Percentiles rank a stretch among this genome's conserved stretches.
These are phyloP conservation scores for Panellus pusillus DNA, from an alignment of 768 basidiomycete genomes.

Conservation along the genomic window DNA sequence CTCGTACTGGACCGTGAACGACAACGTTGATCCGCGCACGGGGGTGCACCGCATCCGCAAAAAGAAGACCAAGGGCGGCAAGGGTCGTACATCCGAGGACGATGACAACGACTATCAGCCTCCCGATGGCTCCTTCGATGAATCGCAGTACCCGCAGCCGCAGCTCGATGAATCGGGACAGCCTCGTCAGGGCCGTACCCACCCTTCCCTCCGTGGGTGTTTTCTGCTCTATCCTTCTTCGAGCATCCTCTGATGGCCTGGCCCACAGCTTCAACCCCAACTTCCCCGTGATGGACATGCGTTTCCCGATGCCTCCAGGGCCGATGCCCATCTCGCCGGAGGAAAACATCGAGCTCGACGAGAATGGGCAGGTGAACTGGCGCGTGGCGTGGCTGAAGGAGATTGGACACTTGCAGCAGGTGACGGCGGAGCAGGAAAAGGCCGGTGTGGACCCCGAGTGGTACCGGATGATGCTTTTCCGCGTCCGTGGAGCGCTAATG, in stretches of 20 bases:
- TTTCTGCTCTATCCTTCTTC: constrained; percentile 3
- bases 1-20: constrained; percentile 91
- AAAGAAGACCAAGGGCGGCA: constrained; percentile 71
- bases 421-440: constrained; percentile 83
- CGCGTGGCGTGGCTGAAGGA: constrained; percentile 79
- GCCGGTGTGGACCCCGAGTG: constrained; percentile 79
- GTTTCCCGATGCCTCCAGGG: constrained; percentile 56
- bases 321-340: constrained; percentile 63
- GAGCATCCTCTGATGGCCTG: constrained; percentile 13
- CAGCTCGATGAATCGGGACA: constrained; percentile 20
- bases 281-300: constrained; percentile 69
- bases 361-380: constrained; percentile 82
- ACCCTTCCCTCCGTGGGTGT: constrained; percentile 58
- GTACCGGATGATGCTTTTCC: constrained; percentile 83
- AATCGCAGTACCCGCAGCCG: constrained; percentile 41
- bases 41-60: constrained; percentile 88
- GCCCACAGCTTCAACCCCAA: constrained; percentile 67
- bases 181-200: constrained; percentile 51
- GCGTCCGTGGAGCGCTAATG: constrained; percentile 74
- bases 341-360: constrained; percentile 70
- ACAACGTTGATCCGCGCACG: constrained; percentile 85
- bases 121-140: constrained; percentile 52
- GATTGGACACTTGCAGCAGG: constrained; percentile 67
- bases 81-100: constrained; percentile 53
- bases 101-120: constrained; percentile 67